These are phyloP conservation scores for Volutella citrinella DNA, from an alignment of 2,329 filamentous ascomycete species.

Conservation along the genomic window DNA sequence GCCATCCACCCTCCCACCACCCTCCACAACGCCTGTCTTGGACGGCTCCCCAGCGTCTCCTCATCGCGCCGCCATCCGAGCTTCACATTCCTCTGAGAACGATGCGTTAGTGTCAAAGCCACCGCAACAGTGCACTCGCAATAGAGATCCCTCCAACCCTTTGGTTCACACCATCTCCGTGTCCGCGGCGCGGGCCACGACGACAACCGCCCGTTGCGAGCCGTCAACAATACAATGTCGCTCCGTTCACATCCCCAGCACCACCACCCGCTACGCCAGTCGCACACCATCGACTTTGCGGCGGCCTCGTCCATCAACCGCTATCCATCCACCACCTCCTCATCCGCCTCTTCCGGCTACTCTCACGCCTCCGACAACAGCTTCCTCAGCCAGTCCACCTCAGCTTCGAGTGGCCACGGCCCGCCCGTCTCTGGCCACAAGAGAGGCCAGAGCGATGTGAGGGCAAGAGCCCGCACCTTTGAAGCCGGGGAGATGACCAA, in stretches of 20 bases:
- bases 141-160: too few relatives aligned
- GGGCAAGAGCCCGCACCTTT: slow-evolving; percentile 50
- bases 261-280: slow-evolving; percentile 46
- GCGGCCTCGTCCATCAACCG: slow-evolving; percentile 47
- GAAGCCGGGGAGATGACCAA: slow-evolving; percentile 41
- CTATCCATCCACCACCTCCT: slow-evolving; percentile 68
- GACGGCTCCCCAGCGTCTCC: slow-evolving; percentile 14
- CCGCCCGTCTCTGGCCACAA: slow-evolving; percentile 54
- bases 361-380: slow-evolving; percentile 60
- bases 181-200: slow-evolving; percentile 17
- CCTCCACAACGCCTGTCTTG: slow-evolving; percentile 19
- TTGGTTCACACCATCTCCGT: too few relatives aligned
- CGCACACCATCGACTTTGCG: slow-evolving; percentile 46
- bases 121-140: slow-evolving; percentile 9
- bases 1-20: slow-evolving; percentile 4
- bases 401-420: slow-evolving; percentile 60
- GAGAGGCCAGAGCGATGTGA: slow-evolving; percentile 72
- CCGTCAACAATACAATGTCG: too few relatives aligned
- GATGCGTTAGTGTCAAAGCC: slow-evolving; percentile 29
- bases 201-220: too few relatives aligned
- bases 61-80: slow-evolving; percentile 14
- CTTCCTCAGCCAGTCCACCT: slow-evolving; percentile 61
- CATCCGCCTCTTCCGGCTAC: slow-evolving; percentile 67
- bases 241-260: slow-evolving; percentile 49
- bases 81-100: slow-evolving; percentile 22